These are phyloP conservation scores for Lantana camara DNA, from an alignment of 257 asterid species.

Conservation along the genomic window DNA sequence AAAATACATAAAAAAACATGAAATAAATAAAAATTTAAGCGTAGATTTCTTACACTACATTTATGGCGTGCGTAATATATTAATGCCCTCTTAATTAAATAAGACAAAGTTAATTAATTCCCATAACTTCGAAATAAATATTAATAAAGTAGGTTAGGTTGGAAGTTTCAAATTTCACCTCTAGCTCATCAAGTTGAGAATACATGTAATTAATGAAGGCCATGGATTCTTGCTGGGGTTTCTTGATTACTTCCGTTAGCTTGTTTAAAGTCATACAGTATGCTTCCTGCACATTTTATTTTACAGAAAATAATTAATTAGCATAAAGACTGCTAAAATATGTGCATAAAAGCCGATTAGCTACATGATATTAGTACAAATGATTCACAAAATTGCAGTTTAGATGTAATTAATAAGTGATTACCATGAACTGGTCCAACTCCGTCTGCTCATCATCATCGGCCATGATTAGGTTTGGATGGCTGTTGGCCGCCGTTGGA, in stretches of 20 bases:
- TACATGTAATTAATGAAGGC: constrained; percentile 52
- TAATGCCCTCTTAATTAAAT: background rate
- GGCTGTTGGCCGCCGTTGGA: constrained; percentile 3
- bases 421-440: constrained; percentile 63
- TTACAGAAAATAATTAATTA: background rate
- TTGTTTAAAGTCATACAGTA: constrained; percentile 46
- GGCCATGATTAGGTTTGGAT: constrained; percentile 17
- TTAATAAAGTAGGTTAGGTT: constrained; percentile 1
- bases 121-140: background rate
- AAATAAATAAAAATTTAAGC: too few species aligned
- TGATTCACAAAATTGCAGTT: too few species aligned
- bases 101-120: background rate
- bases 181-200: constrained; percentile 52
- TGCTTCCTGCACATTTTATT: constrained; percentile 42
- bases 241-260: constrained; percentile 53
- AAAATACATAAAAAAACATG: too few species aligned
- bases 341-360: background rate
- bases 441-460: constrained; percentile 34
- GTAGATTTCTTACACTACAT: too few species aligned
- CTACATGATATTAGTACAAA: background rate
- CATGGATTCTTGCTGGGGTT: constrained; percentile 58
- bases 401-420: too few species aligned
- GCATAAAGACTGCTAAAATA: too few species aligned
- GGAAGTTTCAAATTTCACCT: constrained; percentile 25
- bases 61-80: too few species aligned